Evolutionary conservation across 164 flowering plant species (phyloP), one percentile per base, ranked within the genome.

Genomic region (Taxillus chinensis): DNA sequence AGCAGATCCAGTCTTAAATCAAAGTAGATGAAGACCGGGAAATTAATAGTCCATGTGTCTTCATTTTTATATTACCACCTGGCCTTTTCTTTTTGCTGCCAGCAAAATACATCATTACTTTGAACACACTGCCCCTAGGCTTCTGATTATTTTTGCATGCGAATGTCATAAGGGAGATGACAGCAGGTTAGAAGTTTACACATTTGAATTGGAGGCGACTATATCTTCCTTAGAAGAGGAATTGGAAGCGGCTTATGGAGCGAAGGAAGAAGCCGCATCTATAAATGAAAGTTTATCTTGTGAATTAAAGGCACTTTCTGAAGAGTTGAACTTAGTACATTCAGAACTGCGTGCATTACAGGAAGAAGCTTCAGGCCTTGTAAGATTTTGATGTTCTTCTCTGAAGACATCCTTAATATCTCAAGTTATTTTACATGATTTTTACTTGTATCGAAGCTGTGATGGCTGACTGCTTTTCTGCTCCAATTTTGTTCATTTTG

Each of bases 131-230:
- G 9, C 17, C 59, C 37, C 9, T 39, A 54, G 9, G 48, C 55
- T 57, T 42, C 49, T 53, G 58, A 17, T 10, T 46, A 8, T 51
- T 38, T 46, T 27, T 27, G 27, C 27, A 27, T 27, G 27, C 27
- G 2, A 27, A 27, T 27, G 27, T 27, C 27, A 27, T 27, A 58
- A 90, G 97, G 92, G 78, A 54, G 96, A 89, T 2, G 78, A 83
- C 65, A 74, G 68, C 68, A 85, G 77, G 67, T 70, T 93, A 71
- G 96, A 93, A 84, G 86, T 86, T 69, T 75, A 77, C 64, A 82
- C 85, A 27, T 86, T 89, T 82, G 97, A 90, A 74, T 80, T 86
- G 91, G 97, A 89, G 73, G 59, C 89, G 61, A 84, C 83, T 46
- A 83, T 93, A 74, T 85, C 88, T 68, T 77, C 95, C 62, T 65